Conservation (phyloP, 768 basidiomycete species). For the Fomitopsis pulvina region DNA sequence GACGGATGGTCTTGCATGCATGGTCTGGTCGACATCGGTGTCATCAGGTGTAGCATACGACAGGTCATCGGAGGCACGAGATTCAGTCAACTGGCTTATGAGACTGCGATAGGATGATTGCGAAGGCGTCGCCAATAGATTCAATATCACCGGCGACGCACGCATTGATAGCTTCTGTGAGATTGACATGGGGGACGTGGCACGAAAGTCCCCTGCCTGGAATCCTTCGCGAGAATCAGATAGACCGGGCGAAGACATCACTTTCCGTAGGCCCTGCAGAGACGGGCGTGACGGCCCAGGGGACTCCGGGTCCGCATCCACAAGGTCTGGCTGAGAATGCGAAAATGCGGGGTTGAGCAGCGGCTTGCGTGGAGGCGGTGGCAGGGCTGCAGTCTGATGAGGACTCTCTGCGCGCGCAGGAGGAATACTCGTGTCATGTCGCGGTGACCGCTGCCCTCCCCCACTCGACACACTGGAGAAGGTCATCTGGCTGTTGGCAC, state of each 20-base stretch:
- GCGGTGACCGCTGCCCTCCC: constrained; percentile 5
- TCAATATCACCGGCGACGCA: constrained; percentile 17
- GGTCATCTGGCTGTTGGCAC: neutral
- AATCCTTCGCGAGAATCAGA: constrained; percentile 10
- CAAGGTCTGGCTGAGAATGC: constrained; percentile 49
- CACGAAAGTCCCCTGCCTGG: neutral
- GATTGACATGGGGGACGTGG: constrained; percentile 27
- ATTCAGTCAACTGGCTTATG: constrained; percentile 13
- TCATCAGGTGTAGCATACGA: constrained; percentile 23
- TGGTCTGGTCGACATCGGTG: constrained; percentile 18
- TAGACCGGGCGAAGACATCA: constrained; percentile 16
- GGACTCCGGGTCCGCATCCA: constrained; percentile 16
- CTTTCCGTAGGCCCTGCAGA: constrained; percentile 18
- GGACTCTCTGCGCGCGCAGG: constrained; percentile 63
- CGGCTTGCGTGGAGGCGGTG: constrained; percentile 58
- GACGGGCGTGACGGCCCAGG: constrained; percentile 12
- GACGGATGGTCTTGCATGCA: constrained; percentile 37
- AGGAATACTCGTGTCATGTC: constrained; percentile 31
- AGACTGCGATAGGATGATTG: constrained; percentile 13
- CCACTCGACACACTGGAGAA: neutral
- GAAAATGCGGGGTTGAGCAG: constrained; percentile 45
- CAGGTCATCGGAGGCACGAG: constrained; percentile 33
- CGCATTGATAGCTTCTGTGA: constrained; percentile 17
- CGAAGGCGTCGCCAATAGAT: constrained; percentile 11
- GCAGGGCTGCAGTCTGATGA: constrained; percentile 51